phyloP scores from a whole-genome alignment of 352 stramenopile genomes.

The Pythium myriotylum region DNA sequence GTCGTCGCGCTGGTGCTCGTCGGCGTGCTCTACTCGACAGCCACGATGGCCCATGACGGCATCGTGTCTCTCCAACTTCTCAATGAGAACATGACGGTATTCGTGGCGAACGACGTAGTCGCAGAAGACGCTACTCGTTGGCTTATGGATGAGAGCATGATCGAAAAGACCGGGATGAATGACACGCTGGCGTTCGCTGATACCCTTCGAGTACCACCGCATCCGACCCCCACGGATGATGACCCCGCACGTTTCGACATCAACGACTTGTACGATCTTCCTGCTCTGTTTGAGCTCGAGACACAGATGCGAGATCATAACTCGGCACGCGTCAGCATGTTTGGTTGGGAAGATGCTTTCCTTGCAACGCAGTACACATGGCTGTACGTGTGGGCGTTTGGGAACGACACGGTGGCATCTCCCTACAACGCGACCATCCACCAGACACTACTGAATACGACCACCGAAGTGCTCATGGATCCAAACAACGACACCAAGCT shows the following conservation, averaged over 20 bases:
- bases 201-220: slow-evolving; percentile 58
- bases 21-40: slow-evolving; percentile 52
- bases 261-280: slow-evolving; percentile 47
- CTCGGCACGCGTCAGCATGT: slow-evolving; percentile 41
- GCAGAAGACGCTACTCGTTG: slow-evolving; percentile 31
- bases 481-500: slow-evolving; percentile 40
- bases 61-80: slow-evolving; percentile 46
- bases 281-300: slow-evolving; percentile 46
- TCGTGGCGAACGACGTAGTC: slow-evolving; percentile 27
- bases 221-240: slow-evolving; percentile 51
- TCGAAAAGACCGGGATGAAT: slow-evolving; percentile 34
- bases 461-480: slow-evolving; percentile 40
- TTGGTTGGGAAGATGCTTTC: slow-evolving; percentile 60
- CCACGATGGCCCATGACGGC: slow-evolving; percentile 52
- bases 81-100: slow-evolving; percentile 33
- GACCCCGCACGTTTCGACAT: slow-evolving; percentile 46
- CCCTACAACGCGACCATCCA: slow-evolving; percentile 55
- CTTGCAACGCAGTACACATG: slow-evolving; percentile 26
- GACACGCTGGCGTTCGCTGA: slow-evolving; percentile 59
- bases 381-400: slow-evolving; percentile 40
- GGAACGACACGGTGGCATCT: slow-evolving; percentile 41
- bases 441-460: slow-evolving; percentile 55
- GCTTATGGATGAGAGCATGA: slow-evolving; percentile 53
- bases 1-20: slow-evolving; percentile 45
- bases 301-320: slow-evolving; percentile 14